A percentile compares a stretch with the other conserved stretches of the same genome.
Evolutionary conservation across 768 basidiomycete species (phyloP).

Genomic region (Termitomyces heimii): DNA sequence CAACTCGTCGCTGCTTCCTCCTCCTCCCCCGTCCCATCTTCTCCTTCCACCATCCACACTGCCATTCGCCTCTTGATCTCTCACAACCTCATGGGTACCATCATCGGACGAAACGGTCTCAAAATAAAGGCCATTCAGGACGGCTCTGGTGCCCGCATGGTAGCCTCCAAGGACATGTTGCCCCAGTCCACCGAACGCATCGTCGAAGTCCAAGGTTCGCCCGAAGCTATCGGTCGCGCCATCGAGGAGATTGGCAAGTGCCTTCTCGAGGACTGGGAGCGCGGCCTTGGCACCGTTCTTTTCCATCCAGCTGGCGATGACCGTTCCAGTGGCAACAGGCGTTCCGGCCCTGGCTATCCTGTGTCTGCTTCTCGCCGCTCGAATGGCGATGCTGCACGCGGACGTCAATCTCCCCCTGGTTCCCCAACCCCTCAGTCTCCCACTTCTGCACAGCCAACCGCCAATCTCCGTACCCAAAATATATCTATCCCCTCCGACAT

Average conservation of each 20-base stretch:
- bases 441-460: conserved; percentile 48
- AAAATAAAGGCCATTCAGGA: conserved; percentile 99
- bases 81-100: conserved; percentile 98
- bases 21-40: conserved; percentile 59
- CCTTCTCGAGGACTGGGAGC: conserved; percentile 94
- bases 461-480: conserved; percentile 95
- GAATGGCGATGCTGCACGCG: conserved; percentile 51
- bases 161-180: conserved; percentile 98
- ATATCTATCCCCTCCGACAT: conserved; percentile 99
- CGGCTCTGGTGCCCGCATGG: conserved; percentile 93
- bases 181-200: conserved; percentile 99
- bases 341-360: conserved; percentile 47
- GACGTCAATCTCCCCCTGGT: conserved; percentile 43
- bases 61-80: conserved; percentile 97
- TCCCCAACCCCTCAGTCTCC: conserved; percentile 44
- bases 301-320: conserved; percentile 92
- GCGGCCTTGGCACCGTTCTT: conserved; percentile 87
- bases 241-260: conserved; percentile 96
- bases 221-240: conserved; percentile 89
- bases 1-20: conserved; percentile 84
- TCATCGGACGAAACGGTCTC: conserved; percentile 92
- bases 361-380: conserved; percentile 47
- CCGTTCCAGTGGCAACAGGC: conserved; percentile 41
- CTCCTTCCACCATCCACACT: conserved; percentile 74
- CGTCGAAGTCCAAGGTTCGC: conserved; percentile 93